Percentiles rank a stretch among this genome's conserved stretches.
These are phyloP conservation scores for Tilletiaria anomala DNA, from an alignment of 1,284 basidiomycete genomes.

Conservation along the genomic window DNA sequence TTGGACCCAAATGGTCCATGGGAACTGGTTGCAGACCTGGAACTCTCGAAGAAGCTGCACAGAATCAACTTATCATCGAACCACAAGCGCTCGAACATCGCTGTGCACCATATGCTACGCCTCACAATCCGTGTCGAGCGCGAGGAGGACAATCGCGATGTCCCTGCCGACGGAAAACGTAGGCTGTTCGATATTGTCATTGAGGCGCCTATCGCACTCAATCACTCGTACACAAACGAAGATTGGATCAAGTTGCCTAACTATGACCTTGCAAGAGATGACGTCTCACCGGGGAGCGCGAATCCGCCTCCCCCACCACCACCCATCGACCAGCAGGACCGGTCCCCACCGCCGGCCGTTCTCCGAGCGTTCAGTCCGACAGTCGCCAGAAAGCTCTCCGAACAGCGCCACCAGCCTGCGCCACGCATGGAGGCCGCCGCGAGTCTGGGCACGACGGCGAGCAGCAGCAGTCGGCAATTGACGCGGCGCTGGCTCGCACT, in stretches of 20 bases:
- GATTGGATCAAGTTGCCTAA: constrained; percentile 32
- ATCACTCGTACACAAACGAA: constrained; percentile 23
- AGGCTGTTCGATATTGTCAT: constrained; percentile 69
- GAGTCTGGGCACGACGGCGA: not conserved
- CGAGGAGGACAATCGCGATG: constrained; percentile 4
- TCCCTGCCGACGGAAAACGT: not conserved
- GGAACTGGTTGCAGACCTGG: constrained; percentile 43
- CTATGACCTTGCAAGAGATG: constrained; percentile 12
- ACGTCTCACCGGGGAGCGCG: too few species aligned
- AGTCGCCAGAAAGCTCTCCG: too few species aligned
- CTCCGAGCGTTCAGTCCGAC: too few species aligned
- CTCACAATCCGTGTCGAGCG: constrained; percentile 67
- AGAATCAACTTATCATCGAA: constrained; percentile 69
- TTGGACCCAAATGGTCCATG: constrained; percentile 48
- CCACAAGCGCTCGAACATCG: constrained; percentile 65
- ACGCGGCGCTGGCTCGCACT: not conserved
- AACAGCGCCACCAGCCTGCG: too few species aligned
- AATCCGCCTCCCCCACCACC: too few species aligned
- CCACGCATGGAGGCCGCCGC: too few species aligned
- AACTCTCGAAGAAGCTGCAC: constrained; percentile 13
- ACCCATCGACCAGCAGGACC: too few species aligned
- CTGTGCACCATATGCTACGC: constrained; percentile 65
- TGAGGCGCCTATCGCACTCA: constrained; percentile 55
- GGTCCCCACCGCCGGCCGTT: too few species aligned
- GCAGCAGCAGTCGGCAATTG: not conserved